Evolutionary conservation across 2,329 filamentous ascomycete genomes (phyloP), one percentile per base, ranked within the genome.

Genomic region (Geoglossum cookeanum): DNA sequence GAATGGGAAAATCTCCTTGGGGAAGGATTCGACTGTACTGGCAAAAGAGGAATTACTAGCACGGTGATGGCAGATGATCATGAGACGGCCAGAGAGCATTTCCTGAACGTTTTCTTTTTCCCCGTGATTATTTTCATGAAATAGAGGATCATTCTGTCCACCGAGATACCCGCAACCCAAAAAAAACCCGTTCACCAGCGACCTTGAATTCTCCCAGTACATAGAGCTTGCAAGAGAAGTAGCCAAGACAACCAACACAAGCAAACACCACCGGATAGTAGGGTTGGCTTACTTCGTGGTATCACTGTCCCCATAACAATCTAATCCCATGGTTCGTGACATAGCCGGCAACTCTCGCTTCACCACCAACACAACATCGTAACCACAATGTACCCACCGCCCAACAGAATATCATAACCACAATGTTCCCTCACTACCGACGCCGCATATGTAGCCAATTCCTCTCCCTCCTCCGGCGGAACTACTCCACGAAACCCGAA

Each of bases 1-100:
- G 54, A 73, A 72, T 60, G 63, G 58, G 55, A 69, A 67, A 15
- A 35, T 35, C 13, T 3, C 9, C 3, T 7, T 27, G 9, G 49
- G 22, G 13, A 29, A 55, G n/a, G 53, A 11, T 27, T 17, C 15
- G 13, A 29, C n/a, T 22, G 8, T 27, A 6, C 7, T 27, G n/a
- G 39, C n/a, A 1, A 45, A 45, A 17, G 35, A 45, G 39, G 54
- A 48, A 8, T 13, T 55, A 5, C 22, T 55, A 37, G 44, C 35
- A 27, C 30, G 15, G 9, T 53, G 30, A 53, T 5, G 42, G 22
- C 22, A 22, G 1, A 45, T 45, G 15, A 13, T 22, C 3, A 45
- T 22, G 42, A 45, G 1, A 22, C 22, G 42, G n/a, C 17, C 2
- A 45, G 22, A 22, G 17, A 13, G 39, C 4, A 15, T 37, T 37